These are phyloP conservation scores for Quercus berberidifolia DNA, from an alignment of 306 rosid species.

Conservation along the genomic window DNA sequence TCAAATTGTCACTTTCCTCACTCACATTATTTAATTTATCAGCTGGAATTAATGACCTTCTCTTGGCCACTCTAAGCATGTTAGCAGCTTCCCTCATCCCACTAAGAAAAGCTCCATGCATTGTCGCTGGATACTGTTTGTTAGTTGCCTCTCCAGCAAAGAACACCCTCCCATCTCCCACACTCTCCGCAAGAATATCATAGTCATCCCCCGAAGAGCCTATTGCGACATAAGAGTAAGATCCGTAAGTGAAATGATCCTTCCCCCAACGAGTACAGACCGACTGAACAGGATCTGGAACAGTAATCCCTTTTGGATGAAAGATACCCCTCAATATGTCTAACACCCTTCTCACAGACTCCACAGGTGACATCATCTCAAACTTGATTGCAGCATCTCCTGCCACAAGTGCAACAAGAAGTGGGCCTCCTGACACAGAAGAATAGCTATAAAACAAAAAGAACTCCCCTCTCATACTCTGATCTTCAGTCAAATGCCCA, in stretches of 20 bases:
- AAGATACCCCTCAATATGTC: conserved; percentile 63
- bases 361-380: conserved; percentile 84
- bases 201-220: conserved; percentile 91
- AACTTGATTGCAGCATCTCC: conserved; percentile 85
- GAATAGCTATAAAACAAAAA: conserved; percentile 86
- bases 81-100: conserved; percentile 98
- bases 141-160: conserved; percentile 92
- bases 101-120: conserved; percentile 92
- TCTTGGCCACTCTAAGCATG: conserved; percentile 66
- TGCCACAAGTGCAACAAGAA: conserved; percentile 84
- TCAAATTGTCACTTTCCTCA: conserved; percentile 43
- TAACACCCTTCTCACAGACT: conserved; percentile 79
- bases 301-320: conserved; percentile 70
- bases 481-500: conserved; percentile 81
- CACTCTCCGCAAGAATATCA: conserved; percentile 71
- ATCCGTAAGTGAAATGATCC: conserved; percentile 65
- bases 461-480: conserved; percentile 88
- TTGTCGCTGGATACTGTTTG: conserved; percentile 88
- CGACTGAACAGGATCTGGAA: conserved; percentile 80
- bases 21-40: conserved; percentile 19
- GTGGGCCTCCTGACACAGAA: conserved; percentile 88
- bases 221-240: conserved; percentile 84
- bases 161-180: conserved; percentile 77
- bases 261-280: conserved; percentile 88
- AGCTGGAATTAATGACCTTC: conserved; percentile 26